Conservation (phyloP, 441 rosid genomes). For the Theobroma grandiflorum region DNA sequence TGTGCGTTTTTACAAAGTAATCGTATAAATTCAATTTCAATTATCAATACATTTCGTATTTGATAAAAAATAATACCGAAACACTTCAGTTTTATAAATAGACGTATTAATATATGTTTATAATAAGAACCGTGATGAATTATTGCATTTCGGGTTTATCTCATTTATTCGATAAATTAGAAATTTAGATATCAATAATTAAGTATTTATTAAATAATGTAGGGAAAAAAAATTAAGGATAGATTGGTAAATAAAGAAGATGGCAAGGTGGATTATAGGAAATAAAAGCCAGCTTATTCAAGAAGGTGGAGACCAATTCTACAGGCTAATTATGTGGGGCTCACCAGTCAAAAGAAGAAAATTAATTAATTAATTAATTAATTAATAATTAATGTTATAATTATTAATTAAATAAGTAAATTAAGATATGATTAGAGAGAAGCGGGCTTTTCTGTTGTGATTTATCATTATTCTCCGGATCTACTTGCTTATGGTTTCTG, state of each 20-base stretch:
- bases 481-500: constrained; percentile 4
- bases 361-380: neutral
- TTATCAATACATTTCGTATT: no score
- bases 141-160: no score
- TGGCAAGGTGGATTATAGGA: constrained; percentile 6
- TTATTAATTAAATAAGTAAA: neutral
- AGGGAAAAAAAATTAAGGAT: neutral
- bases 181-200: no score
- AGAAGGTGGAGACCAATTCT: constrained; percentile 36
- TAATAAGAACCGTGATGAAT: no score
- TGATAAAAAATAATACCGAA: no score
- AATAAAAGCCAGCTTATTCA: neutral
- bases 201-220: no score
- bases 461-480: constrained; percentile 29
- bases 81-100: no score
- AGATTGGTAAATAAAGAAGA: constrained; percentile 8
- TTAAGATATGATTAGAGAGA: constrained; percentile 26
- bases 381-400: neutral
- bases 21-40: neutral
- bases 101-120: no score
- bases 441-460: constrained; percentile 29
- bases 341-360: constrained; percentile 10
- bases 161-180: neutral
- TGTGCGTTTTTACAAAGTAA: no score
- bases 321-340: constrained; percentile 35